Conservation (phyloP, 2,329 filamentous ascomycete genomes). For the Trichophyton schoenleinii region DNA sequence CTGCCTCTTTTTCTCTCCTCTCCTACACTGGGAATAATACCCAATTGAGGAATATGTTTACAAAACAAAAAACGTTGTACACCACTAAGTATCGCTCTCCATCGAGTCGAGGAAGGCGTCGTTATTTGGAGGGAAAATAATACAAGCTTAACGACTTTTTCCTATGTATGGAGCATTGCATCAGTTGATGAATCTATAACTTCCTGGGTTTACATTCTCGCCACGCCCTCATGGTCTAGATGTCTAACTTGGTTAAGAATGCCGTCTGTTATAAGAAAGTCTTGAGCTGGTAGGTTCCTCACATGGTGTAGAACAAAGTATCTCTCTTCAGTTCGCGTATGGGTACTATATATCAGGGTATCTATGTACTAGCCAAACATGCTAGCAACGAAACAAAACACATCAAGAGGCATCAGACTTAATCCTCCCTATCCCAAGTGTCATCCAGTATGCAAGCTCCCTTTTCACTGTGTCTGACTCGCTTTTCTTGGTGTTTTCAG, state of each 20-base stretch:
- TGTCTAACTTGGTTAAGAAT: background rate
- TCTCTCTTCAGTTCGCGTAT: background rate
- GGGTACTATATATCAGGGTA: background rate
- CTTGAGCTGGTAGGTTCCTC: no score
- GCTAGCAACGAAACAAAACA: background rate
- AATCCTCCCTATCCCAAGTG: constrained; percentile 76
- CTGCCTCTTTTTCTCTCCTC: constrained; percentile 7
- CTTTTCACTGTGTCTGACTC: constrained; percentile 61
- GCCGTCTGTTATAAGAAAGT: background rate
- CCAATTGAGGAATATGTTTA: background rate
- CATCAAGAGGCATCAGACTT: constrained; percentile 19
- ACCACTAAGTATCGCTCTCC: constrained; percentile 3
- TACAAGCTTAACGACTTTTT: constrained; percentile 2
- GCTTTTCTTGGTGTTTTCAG: constrained; percentile 22
- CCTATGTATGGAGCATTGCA: background rate
- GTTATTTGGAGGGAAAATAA: constrained; percentile 4
- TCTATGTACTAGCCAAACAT: background rate
- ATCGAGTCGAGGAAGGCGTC: background rate
- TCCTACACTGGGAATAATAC: constrained; percentile 1
- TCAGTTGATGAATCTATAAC: background rate
- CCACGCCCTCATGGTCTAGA: background rate
- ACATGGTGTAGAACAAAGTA: background rate
- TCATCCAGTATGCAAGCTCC: constrained; percentile 92
- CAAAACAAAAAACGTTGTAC: background rate
- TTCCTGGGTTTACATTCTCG: background rate